phyloP scores from a whole-genome alignment of 495 filamentous ascomycete species.

The Aspergillus steynii region DNA sequence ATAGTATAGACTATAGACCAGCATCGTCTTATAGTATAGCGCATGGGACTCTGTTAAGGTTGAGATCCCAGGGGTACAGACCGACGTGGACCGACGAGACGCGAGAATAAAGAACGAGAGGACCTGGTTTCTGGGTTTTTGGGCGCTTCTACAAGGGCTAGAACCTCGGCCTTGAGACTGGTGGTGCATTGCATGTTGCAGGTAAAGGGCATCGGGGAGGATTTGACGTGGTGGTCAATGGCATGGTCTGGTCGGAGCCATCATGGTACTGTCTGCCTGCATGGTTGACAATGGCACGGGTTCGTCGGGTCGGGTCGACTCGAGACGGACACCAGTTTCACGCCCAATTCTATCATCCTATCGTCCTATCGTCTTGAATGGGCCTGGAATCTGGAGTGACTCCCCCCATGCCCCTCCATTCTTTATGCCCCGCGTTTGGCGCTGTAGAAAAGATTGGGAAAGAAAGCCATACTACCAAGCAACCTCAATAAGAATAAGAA shows the following conservation, averaged over 20 bases:
- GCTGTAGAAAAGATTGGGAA: too few relatives aligned
- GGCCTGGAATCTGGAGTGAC: too few relatives aligned
- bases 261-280: conserved; percentile 1
- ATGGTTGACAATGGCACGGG: neutral
- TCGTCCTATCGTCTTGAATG: neutral
- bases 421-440: neutral
- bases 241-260: conserved; percentile 10
- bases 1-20: neutral
- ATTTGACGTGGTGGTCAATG: neutral
- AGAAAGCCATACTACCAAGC: too few relatives aligned
- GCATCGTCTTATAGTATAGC: neutral
- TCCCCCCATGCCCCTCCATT: neutral
- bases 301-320: neutral
- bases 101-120: neutral
- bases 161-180: neutral
- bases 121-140: neutral
- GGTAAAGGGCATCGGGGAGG: neutral
- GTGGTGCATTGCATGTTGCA: neutral
- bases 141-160: neutral
- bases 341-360: neutral
- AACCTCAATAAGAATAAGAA: neutral
- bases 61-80: neutral
- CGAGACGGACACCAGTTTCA: neutral
- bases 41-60: neutral
- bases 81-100: neutral